Conservation (phyloP, 1,284 basidiomycete species). For the Heterobasidion parviporum region DNA sequence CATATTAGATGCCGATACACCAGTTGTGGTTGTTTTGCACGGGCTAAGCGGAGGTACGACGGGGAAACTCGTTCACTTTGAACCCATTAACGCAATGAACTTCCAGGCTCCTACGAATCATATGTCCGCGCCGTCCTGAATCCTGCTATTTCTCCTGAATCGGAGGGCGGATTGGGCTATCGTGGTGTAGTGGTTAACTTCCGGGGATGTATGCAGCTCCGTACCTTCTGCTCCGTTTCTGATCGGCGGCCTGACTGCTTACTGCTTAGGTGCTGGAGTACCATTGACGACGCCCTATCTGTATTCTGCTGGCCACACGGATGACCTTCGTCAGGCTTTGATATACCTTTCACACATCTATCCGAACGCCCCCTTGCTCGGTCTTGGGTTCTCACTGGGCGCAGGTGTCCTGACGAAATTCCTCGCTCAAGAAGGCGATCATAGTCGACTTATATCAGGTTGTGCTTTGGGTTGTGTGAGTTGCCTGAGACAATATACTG, state of each 20-base stretch:
- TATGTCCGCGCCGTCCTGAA: conserved; percentile 80
- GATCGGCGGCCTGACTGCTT: conserved; percentile 6
- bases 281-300: conserved; percentile 76
- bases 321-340: conserved; percentile 79
- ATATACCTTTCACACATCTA: conserved; percentile 70
- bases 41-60: conserved; percentile 75
- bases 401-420: conserved; percentile 91
- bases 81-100: conserved; percentile 1
- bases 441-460: conserved; percentile 68
- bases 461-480: conserved; percentile 77
- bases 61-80: background rate
- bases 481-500: background rate
- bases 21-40: conserved; percentile 80
- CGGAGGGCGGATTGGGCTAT: conserved; percentile 78
- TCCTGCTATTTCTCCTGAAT: conserved; percentile 59
- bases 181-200: conserved; percentile 87
- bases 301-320: conserved; percentile 83
- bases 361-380: conserved; percentile 78
- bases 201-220: conserved; percentile 67
- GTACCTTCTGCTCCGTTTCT: background rate
- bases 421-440: conserved; percentile 78
- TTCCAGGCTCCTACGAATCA: conserved; percentile 75
- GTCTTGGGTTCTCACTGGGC: conserved; percentile 91
- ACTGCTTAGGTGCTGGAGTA: conserved; percentile 62
- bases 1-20: conserved; percentile 51